These are phyloP conservation scores for Quercus aquifolioides DNA, from an alignment of 306 rosid species.

Conservation along the genomic window DNA sequence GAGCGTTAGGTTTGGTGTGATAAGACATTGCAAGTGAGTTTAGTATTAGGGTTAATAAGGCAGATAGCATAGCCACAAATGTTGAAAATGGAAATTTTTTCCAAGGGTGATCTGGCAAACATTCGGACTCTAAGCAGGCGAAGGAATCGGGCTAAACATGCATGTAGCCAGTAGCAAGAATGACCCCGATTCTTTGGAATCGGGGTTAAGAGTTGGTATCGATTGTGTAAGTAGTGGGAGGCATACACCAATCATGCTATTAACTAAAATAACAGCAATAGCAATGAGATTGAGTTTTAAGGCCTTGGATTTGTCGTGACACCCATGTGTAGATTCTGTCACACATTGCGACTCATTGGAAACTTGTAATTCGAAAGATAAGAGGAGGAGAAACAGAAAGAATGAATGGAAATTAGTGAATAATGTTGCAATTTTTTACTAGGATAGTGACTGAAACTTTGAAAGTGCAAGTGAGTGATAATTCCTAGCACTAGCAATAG, in stretches of 20 bases:
- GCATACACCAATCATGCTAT: conserved; percentile 49
- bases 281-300: conserved; percentile 49
- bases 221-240: conserved; percentile 34
- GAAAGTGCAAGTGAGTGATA: neutral
- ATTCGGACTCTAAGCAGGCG: conserved; percentile 25
- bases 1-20: neutral
- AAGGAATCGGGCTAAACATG: conserved; percentile 67
- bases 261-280: conserved; percentile 27
- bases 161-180: conserved; percentile 72
- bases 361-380: neutral
- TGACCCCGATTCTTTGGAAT: conserved; percentile 44
- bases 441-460: neutral
- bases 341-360: neutral
- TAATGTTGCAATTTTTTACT: neutral
- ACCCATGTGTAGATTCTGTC: neutral
- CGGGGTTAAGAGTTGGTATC: conserved; percentile 38
- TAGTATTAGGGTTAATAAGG: conserved; percentile 45
- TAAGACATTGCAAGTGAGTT: conserved; percentile 48
- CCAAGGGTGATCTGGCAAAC: conserved; percentile 59
- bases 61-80: conserved; percentile 58
- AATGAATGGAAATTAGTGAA: neutral
- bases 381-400: neutral
- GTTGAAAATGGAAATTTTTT: conserved; percentile 54
- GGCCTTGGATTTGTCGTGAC: conserved; percentile 35
- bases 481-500: neutral